Base-by-base conservation (phyloP, 1,284 basidiomycete species). In the Sporisorium exsertum region DNA sequence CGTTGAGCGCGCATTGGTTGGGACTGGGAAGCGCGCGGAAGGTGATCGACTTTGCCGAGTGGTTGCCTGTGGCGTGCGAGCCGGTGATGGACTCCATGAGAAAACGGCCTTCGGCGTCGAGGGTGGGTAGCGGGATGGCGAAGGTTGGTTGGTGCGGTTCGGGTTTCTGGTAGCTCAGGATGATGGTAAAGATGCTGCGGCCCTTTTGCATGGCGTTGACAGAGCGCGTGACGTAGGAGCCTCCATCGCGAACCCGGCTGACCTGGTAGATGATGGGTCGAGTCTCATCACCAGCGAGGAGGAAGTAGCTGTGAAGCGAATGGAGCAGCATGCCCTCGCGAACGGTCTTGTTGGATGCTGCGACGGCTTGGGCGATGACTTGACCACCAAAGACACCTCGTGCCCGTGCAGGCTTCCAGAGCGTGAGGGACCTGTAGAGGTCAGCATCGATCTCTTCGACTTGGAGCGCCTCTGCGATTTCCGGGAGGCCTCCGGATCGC, bases 361-460 rank as follows among this genome's bases (percentile, higher is more conserved):
- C 65, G 3, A 84, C 72, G 24, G 78, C 73, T 57, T 83, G 81
- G 1, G 78, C 83, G 27, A 84, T 81, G 18, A 85, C 77, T 26
- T 81, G 77, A 15, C 84, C 84, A 16, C 84, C 84, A 66, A 84
- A 85, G 5, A 85, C 81, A 13, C 83, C 82, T 3, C 82, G 66
- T 10, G 81, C 81, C n/a, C 76, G 54, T 2, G 75, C 71, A 1
- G 83, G 83, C 24, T 65, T 72, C 79, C 80, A 84, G 45, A 83
- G 77, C 20, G 69, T 61, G 50, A 81, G 52, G 33, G 79, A 81
- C 49, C 65, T 67, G 67, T 80, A 83, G 12, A 83, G 64, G 58
- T 83, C 69, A 0, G 35, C 57, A 58, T 81, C 81, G 58, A 83
- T 64, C 51, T 80, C 64, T 42, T 83, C 79, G 8, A 81, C 79